phyloP scores from a whole-genome alignment of 148 eudicot genomes.

The Chenopodium formosanum region DNA sequence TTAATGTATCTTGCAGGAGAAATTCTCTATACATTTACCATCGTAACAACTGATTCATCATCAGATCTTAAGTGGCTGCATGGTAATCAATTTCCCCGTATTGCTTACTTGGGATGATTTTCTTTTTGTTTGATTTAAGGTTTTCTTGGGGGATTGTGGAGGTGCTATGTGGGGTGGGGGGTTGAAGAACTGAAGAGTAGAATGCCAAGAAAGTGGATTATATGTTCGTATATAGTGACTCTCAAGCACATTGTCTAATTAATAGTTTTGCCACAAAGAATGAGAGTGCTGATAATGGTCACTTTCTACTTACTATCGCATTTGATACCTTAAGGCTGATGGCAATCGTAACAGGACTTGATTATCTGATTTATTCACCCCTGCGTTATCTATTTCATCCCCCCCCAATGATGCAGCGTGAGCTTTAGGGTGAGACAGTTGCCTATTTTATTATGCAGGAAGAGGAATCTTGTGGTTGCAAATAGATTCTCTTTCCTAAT shows the following conservation, averaged over 20 bases:
- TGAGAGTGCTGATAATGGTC: background rate
- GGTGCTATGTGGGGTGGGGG: background rate
- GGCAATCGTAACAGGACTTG: background rate
- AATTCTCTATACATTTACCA: slow-evolving; percentile 75
- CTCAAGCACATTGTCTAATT: background rate
- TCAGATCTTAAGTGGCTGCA: slow-evolving; percentile 82
- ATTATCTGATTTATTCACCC: background rate
- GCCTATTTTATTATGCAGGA: background rate
- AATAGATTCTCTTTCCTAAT: background rate
- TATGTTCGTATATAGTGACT: background rate
- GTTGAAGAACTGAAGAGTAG: background rate
- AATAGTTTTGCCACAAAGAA: background rate
- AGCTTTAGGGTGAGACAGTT: background rate
- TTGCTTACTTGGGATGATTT: background rate
- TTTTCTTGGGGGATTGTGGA: too few relatives aligned
- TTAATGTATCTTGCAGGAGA: slow-evolving; percentile 56
- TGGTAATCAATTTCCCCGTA: slow-evolving; percentile 47
- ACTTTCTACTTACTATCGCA: background rate
- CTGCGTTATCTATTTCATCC: background rate
- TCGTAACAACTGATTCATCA: slow-evolving; percentile 82
- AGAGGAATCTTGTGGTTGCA: background rate
- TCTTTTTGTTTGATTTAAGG: too few relatives aligned
- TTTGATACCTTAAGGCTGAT: background rate
- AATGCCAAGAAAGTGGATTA: background rate
- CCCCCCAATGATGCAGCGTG: background rate